These are phyloP conservation scores for Litchi chinensis DNA, from an alignment of 345 rosid species.

Conservation along the genomic window DNA sequence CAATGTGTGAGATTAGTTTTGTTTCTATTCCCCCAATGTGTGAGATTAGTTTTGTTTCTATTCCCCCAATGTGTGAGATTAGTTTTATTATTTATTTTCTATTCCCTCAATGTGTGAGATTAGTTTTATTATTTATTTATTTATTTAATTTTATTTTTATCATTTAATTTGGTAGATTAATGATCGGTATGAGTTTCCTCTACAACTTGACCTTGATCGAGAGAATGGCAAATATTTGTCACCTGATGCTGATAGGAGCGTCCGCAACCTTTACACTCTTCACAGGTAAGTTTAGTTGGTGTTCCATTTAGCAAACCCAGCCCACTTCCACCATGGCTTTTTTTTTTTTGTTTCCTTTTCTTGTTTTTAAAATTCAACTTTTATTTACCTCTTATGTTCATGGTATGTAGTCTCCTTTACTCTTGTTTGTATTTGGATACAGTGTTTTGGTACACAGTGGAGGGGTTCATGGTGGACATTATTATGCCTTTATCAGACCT, in stretches of 20 bases:
- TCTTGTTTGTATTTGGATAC: conserved; percentile 38
- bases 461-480: conserved; percentile 97
- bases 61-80: background rate
- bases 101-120: background rate
- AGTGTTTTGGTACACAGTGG: conserved; percentile 98
- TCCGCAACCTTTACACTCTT: conserved; percentile 88
- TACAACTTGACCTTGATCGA: conserved; percentile 94
- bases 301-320: background rate
- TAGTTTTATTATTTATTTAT: no score
- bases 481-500: conserved; percentile 97
- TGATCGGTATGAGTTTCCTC: conserved; percentile 95
- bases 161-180: conserved; percentile 63
- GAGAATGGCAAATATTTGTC: conserved; percentile 84
- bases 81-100: background rate
- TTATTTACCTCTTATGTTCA: conserved; percentile 1
- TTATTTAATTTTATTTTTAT: conserved; percentile 1
- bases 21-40: background rate
- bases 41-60: background rate
- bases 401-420: conserved; percentile 15
- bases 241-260: conserved; percentile 88
- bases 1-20: background rate
- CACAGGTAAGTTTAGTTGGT: conserved; percentile 54
- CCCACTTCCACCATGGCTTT: background rate
- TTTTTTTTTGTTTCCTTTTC: background rate
- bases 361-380: background rate